phyloP scores from a whole-genome alignment of 805 yeast genomes.

The Monosporozyma solicola region DNA sequence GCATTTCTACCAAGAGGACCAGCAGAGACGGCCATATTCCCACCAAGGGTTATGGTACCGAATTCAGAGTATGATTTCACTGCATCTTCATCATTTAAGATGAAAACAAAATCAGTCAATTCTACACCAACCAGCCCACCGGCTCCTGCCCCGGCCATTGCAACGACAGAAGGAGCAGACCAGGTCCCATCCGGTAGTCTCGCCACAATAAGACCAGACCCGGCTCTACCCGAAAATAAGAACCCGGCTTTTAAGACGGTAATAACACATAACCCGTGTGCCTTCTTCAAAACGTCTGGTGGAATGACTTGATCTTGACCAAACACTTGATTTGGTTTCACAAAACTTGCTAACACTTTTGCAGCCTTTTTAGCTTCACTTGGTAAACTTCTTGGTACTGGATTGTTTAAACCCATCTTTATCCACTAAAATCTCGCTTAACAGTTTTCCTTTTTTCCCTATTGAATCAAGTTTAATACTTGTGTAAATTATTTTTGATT shows the following conservation, averaged over 20 bases:
- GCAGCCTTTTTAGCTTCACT: conserved; percentile 91
- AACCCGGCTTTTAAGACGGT: conserved; percentile 98
- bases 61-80: conserved; percentile 89
- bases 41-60: conserved; percentile 92
- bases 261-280: conserved; percentile 84
- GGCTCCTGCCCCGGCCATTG: conserved; percentile 98
- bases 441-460: not conserved
- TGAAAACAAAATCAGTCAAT: conserved; percentile 91
- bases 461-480: not conserved
- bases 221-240: conserved; percentile 93
- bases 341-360: conserved; percentile 75
- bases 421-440: not conserved
- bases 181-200: conserved; percentile 88
- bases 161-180: conserved; percentile 96
- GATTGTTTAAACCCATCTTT: conserved; percentile 74
- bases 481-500: not conserved
- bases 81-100: conserved; percentile 77
- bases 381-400: conserved; percentile 79
- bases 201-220: conserved; percentile 93
- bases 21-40: conserved; percentile 91
- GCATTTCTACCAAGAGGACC: conserved; percentile 97
- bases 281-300: conserved; percentile 74
- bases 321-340: conserved; percentile 87
- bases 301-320: conserved; percentile 90
- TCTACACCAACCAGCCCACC: conserved; percentile 98